Conservation (phyloP, 169 alveolate genomes). For the Plasmodium malariae region DNA sequence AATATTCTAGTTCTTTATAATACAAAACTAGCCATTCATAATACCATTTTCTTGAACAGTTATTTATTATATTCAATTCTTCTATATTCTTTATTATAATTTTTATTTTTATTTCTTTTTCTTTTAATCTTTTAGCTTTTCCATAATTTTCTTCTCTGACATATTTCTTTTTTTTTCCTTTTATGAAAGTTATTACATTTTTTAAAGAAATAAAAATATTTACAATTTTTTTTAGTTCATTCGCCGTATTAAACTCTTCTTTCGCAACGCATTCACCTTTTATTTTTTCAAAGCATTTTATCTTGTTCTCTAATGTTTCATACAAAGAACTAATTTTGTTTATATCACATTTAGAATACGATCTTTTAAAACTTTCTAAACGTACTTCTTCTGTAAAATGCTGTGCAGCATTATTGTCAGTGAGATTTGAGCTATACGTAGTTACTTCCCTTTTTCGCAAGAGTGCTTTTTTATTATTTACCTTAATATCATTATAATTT, state of each 20-base stretch:
- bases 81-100: conserved; percentile 72
- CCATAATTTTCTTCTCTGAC: conserved; percentile 75
- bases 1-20: conserved; percentile 67
- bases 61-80: conserved; percentile 40
- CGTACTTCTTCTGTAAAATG: not conserved
- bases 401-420: conserved; percentile 15
- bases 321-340: conserved; percentile 41
- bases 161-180: conserved; percentile 64
- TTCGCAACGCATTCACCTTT: conserved; percentile 76
- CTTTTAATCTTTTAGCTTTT: conserved; percentile 74
- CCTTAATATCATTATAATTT: conserved; percentile 34
- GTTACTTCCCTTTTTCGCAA: conserved; percentile 36
- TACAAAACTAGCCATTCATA: conserved; percentile 70
- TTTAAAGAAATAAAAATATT: conserved; percentile 66
- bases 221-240: conserved; percentile 73
- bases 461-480: conserved; percentile 21
- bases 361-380: conserved; percentile 31
- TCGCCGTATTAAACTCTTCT: conserved; percentile 56
- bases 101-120: conserved; percentile 68
- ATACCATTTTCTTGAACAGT: conserved; percentile 64
- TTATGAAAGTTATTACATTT: conserved; percentile 59
- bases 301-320: conserved; percentile 69
- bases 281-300: conserved; percentile 69
- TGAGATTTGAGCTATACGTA: conserved; percentile 8
- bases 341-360: conserved; percentile 30